Conservation (phyloP, 129 eudicot species). For the Artemisia tridentata region DNA sequence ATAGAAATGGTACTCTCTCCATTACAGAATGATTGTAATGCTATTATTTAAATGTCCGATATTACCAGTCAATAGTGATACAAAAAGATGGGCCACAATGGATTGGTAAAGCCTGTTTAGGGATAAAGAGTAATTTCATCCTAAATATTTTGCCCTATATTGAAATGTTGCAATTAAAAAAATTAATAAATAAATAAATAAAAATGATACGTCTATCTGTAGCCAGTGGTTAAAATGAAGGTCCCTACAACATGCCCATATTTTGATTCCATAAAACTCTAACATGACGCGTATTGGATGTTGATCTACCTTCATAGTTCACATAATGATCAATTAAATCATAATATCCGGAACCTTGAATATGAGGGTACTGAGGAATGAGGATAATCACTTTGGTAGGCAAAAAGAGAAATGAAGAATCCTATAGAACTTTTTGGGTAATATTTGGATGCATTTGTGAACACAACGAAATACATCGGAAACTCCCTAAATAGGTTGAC, state of each 20-base stretch:
- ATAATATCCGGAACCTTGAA: neutral
- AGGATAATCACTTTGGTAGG: slow-evolving; percentile 2
- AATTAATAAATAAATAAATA: no score
- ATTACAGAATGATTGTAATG: no score
- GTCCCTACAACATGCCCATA: neutral
- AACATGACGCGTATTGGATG: neutral
- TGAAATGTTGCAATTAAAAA: neutral
- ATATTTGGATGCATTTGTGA: neutral
- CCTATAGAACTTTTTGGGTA: neutral
- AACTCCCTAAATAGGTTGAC: neutral
- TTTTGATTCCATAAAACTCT: neutral
- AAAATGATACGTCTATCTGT: no score
- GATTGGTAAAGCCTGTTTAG: neutral
- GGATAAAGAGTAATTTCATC: neutral
- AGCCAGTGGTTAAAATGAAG: no score
- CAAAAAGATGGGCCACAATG: neutral
- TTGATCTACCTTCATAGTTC: slow-evolving; percentile 7
- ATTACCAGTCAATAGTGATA: no score
- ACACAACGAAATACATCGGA: neutral
- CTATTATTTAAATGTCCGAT: no score
- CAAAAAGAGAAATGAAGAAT: neutral
- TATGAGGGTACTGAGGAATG: neutral
- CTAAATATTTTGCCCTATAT: neutral
- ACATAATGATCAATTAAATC: neutral
- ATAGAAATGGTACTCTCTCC: no score